These are phyloP conservation scores for Hanseniaspora nectarophila DNA, from an alignment of 805 yeast genomes.

Conservation along the genomic window DNA sequence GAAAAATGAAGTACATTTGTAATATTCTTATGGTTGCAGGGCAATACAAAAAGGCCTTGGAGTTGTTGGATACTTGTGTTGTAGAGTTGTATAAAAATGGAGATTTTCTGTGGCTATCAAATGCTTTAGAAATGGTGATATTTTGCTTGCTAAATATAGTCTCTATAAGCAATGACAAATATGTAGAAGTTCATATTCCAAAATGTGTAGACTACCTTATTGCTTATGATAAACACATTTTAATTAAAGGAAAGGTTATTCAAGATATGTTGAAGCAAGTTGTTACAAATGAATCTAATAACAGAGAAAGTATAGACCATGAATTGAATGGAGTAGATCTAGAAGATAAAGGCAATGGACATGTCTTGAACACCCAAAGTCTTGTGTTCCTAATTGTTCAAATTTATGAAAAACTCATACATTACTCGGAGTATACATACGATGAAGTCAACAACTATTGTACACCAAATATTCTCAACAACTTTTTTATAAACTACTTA, in stretches of 20 bases:
- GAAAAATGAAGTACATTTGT: slow-evolving; percentile 66
- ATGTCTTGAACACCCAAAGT: background rate
- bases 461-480: slow-evolving; percentile 71
- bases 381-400: background rate
- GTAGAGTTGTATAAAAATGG: slow-evolving; percentile 44
- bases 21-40: slow-evolving; percentile 75
- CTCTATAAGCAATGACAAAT: background rate
- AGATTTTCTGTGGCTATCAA: slow-evolving; percentile 80
- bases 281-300: background rate
- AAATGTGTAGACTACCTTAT: background rate
- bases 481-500: slow-evolving; percentile 51
- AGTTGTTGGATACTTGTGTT: slow-evolving; percentile 64
- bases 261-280: background rate
- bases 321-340: background rate
- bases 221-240: slow-evolving; percentile 6
- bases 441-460: slow-evolving; percentile 57
- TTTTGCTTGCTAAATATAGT: slow-evolving; percentile 2
- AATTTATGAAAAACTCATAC: slow-evolving; percentile 32
- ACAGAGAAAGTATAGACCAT: background rate
- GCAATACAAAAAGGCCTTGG: slow-evolving; percentile 55
- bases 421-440: slow-evolving; percentile 41
- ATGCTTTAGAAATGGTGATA: slow-evolving; percentile 55
- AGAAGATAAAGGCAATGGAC: background rate
- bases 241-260: background rate
- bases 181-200: background rate